These are phyloP conservation scores for Leccinum olivaceopallidum DNA, from an alignment of 768 basidiomycete species.

Conservation along the genomic window DNA sequence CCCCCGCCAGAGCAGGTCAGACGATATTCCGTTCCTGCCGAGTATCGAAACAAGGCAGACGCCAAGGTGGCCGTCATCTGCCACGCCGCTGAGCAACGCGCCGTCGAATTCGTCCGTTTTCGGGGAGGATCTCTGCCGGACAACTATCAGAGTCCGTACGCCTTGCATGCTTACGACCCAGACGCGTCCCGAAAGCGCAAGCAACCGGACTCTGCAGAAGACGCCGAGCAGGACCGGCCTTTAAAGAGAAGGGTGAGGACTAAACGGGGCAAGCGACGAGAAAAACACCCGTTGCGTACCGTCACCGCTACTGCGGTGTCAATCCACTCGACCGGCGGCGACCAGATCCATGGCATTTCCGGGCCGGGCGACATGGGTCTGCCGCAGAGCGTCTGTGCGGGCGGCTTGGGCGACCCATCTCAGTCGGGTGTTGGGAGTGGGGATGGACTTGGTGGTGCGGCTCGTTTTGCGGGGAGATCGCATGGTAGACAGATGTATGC, in stretches of 20 bases:
- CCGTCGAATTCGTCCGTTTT: slow-evolving; percentile 61
- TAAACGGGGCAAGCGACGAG: slow-evolving; percentile 31
- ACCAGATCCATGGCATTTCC: slow-evolving; percentile 22
- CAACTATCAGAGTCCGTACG: slow-evolving; percentile 42
- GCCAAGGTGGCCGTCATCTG: slow-evolving; percentile 59
- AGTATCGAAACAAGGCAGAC: slow-evolving; percentile 59
- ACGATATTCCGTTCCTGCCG: slow-evolving; percentile 45
- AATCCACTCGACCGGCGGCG: slow-evolving; percentile 7
- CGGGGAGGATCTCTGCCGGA: slow-evolving; percentile 43
- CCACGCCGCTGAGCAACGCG: slow-evolving; percentile 54
- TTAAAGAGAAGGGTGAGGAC: slow-evolving; percentile 23
- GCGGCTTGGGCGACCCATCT: slow-evolving; percentile 20
- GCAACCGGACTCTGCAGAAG: slow-evolving; percentile 28
- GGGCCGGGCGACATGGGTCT: slow-evolving; percentile 21
- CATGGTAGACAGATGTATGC: slow-evolving; percentile 3
- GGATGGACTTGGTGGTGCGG: slow-evolving; percentile 21
- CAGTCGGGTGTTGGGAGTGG: slow-evolving; percentile 17
- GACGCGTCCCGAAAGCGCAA: slow-evolving; percentile 39
- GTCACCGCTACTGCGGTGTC: neutral
- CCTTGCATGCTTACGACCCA: slow-evolving; percentile 24
- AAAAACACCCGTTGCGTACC: neutral
- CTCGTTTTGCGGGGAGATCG: slow-evolving; percentile 8
- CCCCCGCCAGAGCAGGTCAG: slow-evolving; percentile 37
- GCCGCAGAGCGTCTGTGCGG: slow-evolving; percentile 11
- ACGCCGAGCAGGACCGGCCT: slow-evolving; percentile 14